Conservation (phyloP, 805 yeast species). For the Torulaspora gathmanii region DNA sequence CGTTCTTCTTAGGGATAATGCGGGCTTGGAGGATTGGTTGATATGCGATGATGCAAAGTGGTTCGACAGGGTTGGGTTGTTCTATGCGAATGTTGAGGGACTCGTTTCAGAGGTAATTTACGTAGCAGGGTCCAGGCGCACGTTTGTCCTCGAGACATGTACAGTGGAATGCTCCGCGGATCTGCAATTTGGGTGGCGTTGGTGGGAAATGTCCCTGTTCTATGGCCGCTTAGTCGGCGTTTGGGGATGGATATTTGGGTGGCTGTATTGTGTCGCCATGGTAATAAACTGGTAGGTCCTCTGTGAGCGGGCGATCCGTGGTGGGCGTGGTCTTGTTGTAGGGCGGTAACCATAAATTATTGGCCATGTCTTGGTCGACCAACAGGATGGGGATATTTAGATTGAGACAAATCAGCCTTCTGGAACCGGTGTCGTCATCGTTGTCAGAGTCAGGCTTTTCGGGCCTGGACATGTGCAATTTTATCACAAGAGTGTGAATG, state of each 20-base stretch:
- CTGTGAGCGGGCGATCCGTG: not conserved
- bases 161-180: too few species aligned
- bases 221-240: not conserved
- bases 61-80: too few species aligned
- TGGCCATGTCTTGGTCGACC: slow-evolving; percentile 17
- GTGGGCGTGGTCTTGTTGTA: slow-evolving; percentile 2
- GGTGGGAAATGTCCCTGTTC: not conserved
- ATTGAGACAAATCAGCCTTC: slow-evolving; percentile 4
- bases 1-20: too few species aligned
- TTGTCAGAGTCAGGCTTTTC: not conserved
- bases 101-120: too few species aligned
- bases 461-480: slow-evolving; percentile 4
- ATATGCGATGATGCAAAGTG: too few species aligned
- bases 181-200: not conserved
- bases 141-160: too few species aligned
- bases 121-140: too few species aligned
- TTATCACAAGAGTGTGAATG: slow-evolving; percentile 15
- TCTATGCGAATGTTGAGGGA: too few species aligned
- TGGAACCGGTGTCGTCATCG: not conserved
- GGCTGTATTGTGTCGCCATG: slow-evolving; percentile 4
- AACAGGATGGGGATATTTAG: slow-evolving; percentile 16
- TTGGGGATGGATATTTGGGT: slow-evolving; percentile 1
- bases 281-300: slow-evolving; percentile 7
- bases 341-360: slow-evolving; percentile 12
- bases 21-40: too few species aligned